Conservation (phyloP, 805 yeast genomes). For the Nakazawaea wickerhamii region DNA sequence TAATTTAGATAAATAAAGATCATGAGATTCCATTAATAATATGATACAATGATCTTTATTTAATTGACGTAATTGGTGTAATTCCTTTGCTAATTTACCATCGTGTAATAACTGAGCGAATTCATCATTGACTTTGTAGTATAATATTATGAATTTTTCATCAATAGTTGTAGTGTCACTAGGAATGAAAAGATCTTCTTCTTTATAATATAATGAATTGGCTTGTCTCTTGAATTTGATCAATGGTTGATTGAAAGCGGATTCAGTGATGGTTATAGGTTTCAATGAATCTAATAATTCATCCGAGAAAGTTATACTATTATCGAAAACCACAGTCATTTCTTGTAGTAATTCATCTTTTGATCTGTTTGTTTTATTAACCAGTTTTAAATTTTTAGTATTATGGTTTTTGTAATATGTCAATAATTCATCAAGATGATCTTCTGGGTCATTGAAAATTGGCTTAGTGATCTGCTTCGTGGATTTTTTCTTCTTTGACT, state of each 20-base stretch:
- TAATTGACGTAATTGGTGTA: slow-evolving; percentile 20
- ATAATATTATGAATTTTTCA: slow-evolving; percentile 41
- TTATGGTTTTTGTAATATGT: slow-evolving; percentile 17
- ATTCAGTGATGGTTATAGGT: slow-evolving; percentile 18
- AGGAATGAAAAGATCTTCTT: slow-evolving; percentile 52
- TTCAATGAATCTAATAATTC: slow-evolving; percentile 8
- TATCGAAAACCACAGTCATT: slow-evolving; percentile 42
- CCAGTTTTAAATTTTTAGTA: slow-evolving; percentile 19
- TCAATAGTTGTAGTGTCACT: slow-evolving; percentile 31
- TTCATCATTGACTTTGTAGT: slow-evolving; percentile 38
- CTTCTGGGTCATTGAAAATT: not conserved
- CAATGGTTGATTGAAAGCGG: slow-evolving; percentile 31
- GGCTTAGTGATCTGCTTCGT: not conserved
- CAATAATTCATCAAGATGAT: slow-evolving; percentile 19
- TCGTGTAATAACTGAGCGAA: slow-evolving; percentile 32
- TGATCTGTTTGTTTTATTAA: slow-evolving; percentile 34
- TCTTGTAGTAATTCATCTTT: slow-evolving; percentile 47
- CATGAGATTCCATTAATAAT: slow-evolving; percentile 44
- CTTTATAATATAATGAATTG: slow-evolving; percentile 41
- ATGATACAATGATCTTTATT: slow-evolving; percentile 29
- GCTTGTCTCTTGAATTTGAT: slow-evolving; percentile 49
- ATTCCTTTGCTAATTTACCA: slow-evolving; percentile 21
- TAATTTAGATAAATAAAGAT: slow-evolving; percentile 38
- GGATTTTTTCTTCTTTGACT: not conserved
- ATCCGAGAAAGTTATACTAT: slow-evolving; percentile 12